Evolutionary conservation across 176 grass and related monocot genomes (phyloP), one percentile per base, ranked within the genome.

Genomic region (Dactylis glomerata): DNA sequence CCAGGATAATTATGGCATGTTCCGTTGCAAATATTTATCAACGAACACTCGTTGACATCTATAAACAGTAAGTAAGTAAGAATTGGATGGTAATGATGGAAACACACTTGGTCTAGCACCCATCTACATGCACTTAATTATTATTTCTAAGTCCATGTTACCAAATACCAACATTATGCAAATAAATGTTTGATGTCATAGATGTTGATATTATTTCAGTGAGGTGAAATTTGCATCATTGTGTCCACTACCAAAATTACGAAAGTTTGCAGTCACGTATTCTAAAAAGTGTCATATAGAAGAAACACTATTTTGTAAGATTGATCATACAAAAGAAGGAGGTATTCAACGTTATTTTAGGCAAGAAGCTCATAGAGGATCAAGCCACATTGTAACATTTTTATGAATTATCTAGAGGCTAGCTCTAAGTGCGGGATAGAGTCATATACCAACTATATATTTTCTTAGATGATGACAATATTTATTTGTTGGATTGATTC

Each of bases 31-130:
- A n/a, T n/a, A n/a, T n/a, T n/a, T n/a, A n/a, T n/a, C n/a, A n/a
- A 0, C 0, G 0, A 58, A 36, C 86, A 88, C 64, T 88, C 86
- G 2, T 88, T 22, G 31, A 88, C 37, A 49, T 88, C 86, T 88
- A 28, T 19, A 73, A 47, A 11, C 55, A 17, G 13, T n/a, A 51
- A 0, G 0, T 1, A 63, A 8, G 28, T 31, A 9, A 64, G 61
- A 0, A 64, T 6, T 1, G 3, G 17, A 32, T 66, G 1, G 20
- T 66, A 13, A 41, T 6, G 3, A 13, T 13, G 10, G 12, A 45
- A 12, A 42, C 40, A 42, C 9, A 42, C 30, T 65, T 65, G 30
- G 30, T 30, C 62, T 17, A 65, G 27, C 59, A 63, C 5, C 14
- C 59, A 31, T 63, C 5, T 3, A 31, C 11, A 63, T 0, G 28